Conservation (phyloP, 2,329 filamentous ascomycete genomes). For the Colletotrichum theobromicola region DNA sequence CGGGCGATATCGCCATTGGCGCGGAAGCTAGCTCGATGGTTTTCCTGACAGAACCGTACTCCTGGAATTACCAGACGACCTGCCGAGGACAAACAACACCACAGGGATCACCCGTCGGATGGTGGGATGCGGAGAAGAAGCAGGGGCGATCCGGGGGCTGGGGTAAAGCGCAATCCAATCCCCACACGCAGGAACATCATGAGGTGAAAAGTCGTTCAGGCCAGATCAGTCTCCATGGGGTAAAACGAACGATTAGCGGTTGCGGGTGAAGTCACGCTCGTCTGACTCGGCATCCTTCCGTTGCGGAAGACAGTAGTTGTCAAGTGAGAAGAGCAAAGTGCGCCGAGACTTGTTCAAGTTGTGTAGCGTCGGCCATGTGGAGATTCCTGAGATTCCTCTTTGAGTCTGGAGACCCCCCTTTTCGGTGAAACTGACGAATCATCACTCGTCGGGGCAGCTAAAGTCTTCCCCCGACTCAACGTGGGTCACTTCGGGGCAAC, state of each 20-base stretch:
- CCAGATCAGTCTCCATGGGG: not conserved
- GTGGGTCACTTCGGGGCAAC: conserved; percentile 10
- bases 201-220: not conserved
- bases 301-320: not conserved
- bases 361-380: conserved; percentile 4
- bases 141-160: conserved; percentile 8
- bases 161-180: not conserved
- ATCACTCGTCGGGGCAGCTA: conserved; percentile 26
- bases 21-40: not conserved
- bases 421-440: conserved; percentile 14
- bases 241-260: not conserved
- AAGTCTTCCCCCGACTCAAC: conserved; percentile 12
- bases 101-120: not conserved
- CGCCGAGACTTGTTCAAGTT: not conserved
- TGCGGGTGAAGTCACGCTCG: not conserved
- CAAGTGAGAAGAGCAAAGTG: not conserved
- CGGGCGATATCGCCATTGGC: not conserved
- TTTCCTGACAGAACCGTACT: not conserved
- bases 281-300: conserved; percentile 2
- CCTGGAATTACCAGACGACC: not conserved
- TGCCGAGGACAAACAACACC: not conserved
- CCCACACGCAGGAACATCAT: conserved; percentile 3
- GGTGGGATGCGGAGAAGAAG: conserved; percentile 16
- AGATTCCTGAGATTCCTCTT: not conserved
- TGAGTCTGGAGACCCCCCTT: not conserved